Evolutionary conservation across 2,329 filamentous ascomycete genomes (phyloP), one percentile per base, ranked within the genome.

Genomic region (Colletotrichum liriopes): DNA sequence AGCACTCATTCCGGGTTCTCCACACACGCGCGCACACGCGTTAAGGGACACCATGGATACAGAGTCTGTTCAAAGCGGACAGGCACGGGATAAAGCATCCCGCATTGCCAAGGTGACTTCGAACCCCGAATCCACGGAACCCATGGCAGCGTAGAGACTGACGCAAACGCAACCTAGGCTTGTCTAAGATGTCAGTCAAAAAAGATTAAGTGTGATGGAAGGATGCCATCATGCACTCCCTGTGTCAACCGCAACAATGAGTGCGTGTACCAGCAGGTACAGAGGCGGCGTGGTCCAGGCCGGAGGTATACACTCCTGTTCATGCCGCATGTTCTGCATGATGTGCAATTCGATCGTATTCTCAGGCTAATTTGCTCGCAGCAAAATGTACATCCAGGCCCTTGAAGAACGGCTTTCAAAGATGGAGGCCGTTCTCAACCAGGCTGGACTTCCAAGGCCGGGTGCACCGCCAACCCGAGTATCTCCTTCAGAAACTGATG

Each of bases 201-300:
- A 35, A 74, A 74, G 47, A 70, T 73, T 41, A 72, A 72, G 26
- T 74, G 72, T 18, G 72, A 74, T 23, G 72, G 70, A 1, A 65
- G 9, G 32, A 55, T 26, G 14, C 72, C 72, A n/a, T 65, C 65
- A 2, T 74, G 72, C 26, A 65, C 72, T 43, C 37, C 70, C 3
- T 74, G 72, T 32, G 59, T 60, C 26, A 70, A 26, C 23, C 55
- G 59, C 9, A 52, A 51, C 6, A 65, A 69, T 54, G 70, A 74
- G 5, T 74, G 72, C 18, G 37, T 59, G 14, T 74, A 74, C 9
- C 65, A 73, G 11, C 45, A 67, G n/a, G 65, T 69, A 16, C 69
- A 69, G 29, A 62, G 70, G 39, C 71, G 70, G 9, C 72, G 72
- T 60, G 72, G 72, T 12, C 70, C 65, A 2, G 72, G 72, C 9